phyloP scores from a whole-genome alignment of 768 basidiomycete species.

The Tephrocybe rancida region DNA sequence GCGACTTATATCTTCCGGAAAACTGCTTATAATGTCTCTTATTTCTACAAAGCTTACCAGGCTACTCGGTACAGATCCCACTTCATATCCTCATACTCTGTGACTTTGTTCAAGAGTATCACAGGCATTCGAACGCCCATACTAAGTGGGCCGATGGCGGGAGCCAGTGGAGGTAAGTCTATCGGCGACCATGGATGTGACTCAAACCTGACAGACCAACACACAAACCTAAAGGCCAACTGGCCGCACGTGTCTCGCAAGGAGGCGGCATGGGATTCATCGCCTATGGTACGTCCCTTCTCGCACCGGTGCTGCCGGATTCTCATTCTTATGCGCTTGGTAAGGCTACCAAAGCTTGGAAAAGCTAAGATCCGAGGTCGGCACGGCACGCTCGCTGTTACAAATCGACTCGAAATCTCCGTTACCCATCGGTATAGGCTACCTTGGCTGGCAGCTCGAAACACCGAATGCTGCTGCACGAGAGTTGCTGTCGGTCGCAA shows the following conservation, averaged over 20 bases:
- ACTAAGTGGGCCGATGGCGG: conserved; percentile 71
- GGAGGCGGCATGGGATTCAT: conserved; percentile 82
- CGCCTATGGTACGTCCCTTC: conserved; percentile 48
- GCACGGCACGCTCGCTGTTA: conserved; percentile 50
- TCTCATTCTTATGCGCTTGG: conserved; percentile 7
- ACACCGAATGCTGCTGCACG: conserved; percentile 37
- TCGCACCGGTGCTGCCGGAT: neutral
- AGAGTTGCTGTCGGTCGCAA: conserved; percentile 47
- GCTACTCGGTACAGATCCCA: conserved; percentile 45
- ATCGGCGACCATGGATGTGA: neutral
- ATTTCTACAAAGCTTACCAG: conserved; percentile 49
- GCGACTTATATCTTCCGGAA: too few species aligned
- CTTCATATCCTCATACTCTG: neutral
- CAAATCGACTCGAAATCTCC: conserved; percentile 33
- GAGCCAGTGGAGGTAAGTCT: conserved; percentile 59
- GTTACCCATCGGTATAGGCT: conserved; percentile 73
- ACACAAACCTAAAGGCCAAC: conserved; percentile 31
- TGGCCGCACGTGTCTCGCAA: conserved; percentile 62
- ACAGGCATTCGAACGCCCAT: conserved; percentile 62
- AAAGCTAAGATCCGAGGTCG: conserved; percentile 51
- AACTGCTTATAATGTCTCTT: conserved; percentile 18
- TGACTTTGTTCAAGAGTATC: neutral
- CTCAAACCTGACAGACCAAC: neutral
- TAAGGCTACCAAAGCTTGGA: conserved; percentile 51
- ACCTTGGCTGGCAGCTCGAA: conserved; percentile 73